phyloP scores from a whole-genome alignment of 2,329 filamentous ascomycete genomes.

The Dactylella cylindrospora region DNA sequence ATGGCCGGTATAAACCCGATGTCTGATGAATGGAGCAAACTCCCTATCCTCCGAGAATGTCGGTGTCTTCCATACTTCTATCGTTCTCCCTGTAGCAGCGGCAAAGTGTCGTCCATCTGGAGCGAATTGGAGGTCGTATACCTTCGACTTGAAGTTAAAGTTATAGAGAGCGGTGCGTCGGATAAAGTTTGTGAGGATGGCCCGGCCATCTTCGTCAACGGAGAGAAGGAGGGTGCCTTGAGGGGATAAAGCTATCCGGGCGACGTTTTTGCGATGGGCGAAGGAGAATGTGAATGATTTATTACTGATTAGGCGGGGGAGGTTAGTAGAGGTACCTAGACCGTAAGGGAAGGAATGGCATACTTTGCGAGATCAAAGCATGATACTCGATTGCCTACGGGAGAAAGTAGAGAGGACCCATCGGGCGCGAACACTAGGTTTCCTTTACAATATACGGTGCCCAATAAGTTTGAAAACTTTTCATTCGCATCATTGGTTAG shows the following conservation, averaged over 20 bases:
- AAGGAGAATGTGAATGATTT: conserved; percentile 86
- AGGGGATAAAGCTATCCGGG: conserved; percentile 82
- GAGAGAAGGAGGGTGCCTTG: conserved; percentile 89
- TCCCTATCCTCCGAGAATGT: conserved; percentile 79
- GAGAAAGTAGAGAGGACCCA: conserved; percentile 91
- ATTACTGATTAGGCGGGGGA: conserved; percentile 62
- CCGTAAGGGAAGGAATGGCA: conserved; percentile 48
- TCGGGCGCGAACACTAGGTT: conserved; percentile 96
- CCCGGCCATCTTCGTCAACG: conserved; percentile 89
- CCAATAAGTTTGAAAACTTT: conserved; percentile 95
- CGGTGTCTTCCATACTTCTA: conserved; percentile 95
- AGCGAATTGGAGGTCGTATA: conserved; percentile 84
- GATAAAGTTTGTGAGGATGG: conserved; percentile 86
- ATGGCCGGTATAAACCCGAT: conserved; percentile 82
- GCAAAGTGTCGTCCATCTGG: conserved; percentile 89
- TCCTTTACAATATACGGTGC: conserved; percentile 96
- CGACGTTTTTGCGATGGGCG: conserved; percentile 89
- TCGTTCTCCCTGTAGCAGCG: conserved; percentile 78
- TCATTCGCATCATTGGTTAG: conserved; percentile 20
- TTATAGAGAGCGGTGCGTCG: conserved; percentile 86
- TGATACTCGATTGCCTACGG: conserved; percentile 91
- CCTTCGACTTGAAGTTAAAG: conserved; percentile 85
- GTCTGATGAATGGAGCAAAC: conserved; percentile 89
- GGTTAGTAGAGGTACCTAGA: not conserved
- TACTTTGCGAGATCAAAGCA: conserved; percentile 97